phyloP scores from a whole-genome alignment of 441 rosid species.

The Geranium incanum region DNA sequence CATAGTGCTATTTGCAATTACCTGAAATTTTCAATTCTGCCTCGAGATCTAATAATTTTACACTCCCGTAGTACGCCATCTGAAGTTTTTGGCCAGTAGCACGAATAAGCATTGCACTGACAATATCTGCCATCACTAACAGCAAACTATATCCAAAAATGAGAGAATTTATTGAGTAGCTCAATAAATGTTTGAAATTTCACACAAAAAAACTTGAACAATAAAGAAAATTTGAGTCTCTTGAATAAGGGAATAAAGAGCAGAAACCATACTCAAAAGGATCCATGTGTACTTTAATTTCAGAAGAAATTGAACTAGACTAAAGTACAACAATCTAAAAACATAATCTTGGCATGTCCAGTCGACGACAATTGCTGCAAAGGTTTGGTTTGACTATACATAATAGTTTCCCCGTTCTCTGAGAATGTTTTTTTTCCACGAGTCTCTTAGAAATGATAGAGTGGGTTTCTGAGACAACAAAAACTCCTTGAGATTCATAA shows the following conservation, averaged over 20 bases:
- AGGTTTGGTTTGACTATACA: background rate
- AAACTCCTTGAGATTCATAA: background rate
- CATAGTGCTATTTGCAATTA: constrained; percentile 14
- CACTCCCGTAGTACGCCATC: constrained; percentile 41
- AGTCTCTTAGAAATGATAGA: background rate
- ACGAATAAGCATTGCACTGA: constrained; percentile 73
- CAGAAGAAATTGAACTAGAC: too few species aligned
- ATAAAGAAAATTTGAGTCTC: constrained; percentile 5
- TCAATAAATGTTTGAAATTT: background rate
- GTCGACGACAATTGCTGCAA: background rate
- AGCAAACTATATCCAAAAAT: constrained; percentile 70
- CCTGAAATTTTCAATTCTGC: constrained; percentile 45
- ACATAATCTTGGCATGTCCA: background rate
- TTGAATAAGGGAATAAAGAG: background rate
- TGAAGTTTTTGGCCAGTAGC: constrained; percentile 59
- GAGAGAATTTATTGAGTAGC: constrained; percentile 25
- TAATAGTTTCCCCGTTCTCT: background rate
- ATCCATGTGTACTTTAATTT: background rate
- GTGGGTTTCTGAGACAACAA: background rate
- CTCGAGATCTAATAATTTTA: constrained; percentile 41
- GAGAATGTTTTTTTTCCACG: background rate
- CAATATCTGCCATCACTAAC: constrained; percentile 71
- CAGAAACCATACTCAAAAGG: background rate
- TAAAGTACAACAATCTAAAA: background rate
- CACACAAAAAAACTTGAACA: background rate